Base-by-base conservation (phyloP, 2,329 filamentous ascomycete genomes). In the Akanthomyces lecanii region DNA sequence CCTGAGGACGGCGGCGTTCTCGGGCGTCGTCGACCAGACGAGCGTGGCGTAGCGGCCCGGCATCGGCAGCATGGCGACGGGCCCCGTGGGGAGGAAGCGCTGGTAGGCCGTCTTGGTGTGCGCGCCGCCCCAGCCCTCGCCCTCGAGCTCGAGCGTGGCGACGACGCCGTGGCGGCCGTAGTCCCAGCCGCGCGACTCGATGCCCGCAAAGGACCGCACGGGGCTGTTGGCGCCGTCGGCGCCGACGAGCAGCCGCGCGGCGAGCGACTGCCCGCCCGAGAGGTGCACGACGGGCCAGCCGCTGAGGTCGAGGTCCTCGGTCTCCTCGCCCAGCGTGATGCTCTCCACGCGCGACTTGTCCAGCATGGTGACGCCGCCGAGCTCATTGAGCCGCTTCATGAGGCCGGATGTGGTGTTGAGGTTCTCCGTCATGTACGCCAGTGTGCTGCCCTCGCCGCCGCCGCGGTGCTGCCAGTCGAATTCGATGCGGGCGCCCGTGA, bases 391-490 rank as follows among this genome's bases (percentile, higher is more conserved):
- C 16, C 89, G 85, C 61, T 82, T 82, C 57, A 97, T 77, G 8
- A 99, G 81, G 0, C 87, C 92, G 0, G 88, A 88, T 2, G 91
- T 92, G 40, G 97, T 82, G 73, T 99, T 98, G 38, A 89, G 76
- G 74, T 98, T 99, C 80, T 99, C 96, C 48, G 88, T 91, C 94
- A 99, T 99, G 73, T 95, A 97, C 11, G 95, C 95, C 68, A 99
- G 92, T 1, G 87, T 90, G 65, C 81, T 84, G 71, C 79, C 78
- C 73, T 67, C 40, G 16, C 38, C 54, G 65, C 48, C 67, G 70
- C 81, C 44, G 78, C 73, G 50, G 72, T 74, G 5, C 78, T 78
- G 25, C 89, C 88, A 90, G 77, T 95, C 90, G 75, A 99, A 99
- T 68, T 91, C 89, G 73, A 99, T 95, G 69, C 88, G 86, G 42